phyloP scores from a whole-genome alignment of 306 rosid species.

The Dalbergia cochinchinensis region DNA sequence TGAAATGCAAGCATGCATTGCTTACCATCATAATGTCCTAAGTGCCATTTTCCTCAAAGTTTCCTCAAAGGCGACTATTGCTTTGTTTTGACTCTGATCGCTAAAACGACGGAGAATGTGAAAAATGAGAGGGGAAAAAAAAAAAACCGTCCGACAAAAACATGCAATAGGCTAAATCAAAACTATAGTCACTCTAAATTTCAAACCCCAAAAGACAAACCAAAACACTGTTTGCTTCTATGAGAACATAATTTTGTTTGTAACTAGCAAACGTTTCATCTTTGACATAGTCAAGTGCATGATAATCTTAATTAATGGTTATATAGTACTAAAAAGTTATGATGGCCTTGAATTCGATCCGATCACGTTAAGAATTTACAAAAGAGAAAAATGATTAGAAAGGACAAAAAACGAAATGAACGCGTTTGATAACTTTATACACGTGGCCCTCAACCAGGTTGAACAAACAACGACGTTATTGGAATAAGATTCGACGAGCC shows the following conservation, averaged over 20 bases:
- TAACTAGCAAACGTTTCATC: too few relatives aligned
- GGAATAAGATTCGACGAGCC: not conserved
- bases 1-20: not conserved
- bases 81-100: not conserved
- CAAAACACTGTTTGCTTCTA: too few relatives aligned
- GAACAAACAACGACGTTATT: not conserved
- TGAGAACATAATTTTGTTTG: too few relatives aligned
- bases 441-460: not conserved
- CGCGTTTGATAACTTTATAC: not conserved
- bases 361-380: not conserved
- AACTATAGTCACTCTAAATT: too few relatives aligned
- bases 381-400: not conserved
- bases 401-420: not conserved
- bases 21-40: not conserved
- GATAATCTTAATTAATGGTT: not conserved
- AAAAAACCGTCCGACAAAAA: not conserved
- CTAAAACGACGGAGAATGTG: not conserved
- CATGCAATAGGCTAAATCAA: too few relatives aligned
- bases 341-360: not conserved
- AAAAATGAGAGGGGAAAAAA: not conserved
- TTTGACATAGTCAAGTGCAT: not conserved
- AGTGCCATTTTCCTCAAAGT: too few relatives aligned
- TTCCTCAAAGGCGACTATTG: not conserved
- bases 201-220: too few relatives aligned
- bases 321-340: too few relatives aligned